Percentiles rank a stretch among this genome's conserved stretches.
Evolutionary conservation across 495 filamentous ascomycete species (phyloP).

Genomic region (Annulohypoxylon nitens): DNA sequence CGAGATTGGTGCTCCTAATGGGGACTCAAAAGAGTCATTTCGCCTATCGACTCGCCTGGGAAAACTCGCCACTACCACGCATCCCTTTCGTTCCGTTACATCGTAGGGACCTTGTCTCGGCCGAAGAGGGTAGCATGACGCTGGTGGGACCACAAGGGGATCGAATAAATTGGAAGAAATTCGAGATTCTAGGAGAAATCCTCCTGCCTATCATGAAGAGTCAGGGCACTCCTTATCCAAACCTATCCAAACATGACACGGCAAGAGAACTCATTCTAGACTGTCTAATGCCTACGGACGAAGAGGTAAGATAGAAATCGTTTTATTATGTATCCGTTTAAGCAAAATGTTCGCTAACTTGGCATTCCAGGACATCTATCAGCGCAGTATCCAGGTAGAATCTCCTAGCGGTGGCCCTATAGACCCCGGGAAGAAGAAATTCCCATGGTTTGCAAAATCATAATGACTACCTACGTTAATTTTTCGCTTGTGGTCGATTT

Average conservation of each 20-base stretch:
- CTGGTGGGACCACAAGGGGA: constrained; percentile 80
- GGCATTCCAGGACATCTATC: constrained; percentile 68
- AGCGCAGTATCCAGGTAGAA: constrained; percentile 70
- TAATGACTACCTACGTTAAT: constrained; percentile 23
- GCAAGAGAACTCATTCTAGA: constrained; percentile 80
- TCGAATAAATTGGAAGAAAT: constrained; percentile 97
- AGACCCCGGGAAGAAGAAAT: constrained; percentile 66
- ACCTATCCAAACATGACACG: constrained; percentile 73
- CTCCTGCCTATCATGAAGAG: constrained; percentile 90
- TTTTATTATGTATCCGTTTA: constrained; percentile 1
- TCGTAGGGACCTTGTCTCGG: constrained; percentile 87
- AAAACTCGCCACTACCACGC: constrained; percentile 87
- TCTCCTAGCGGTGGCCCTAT: constrained; percentile 52
- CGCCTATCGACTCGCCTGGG: constrained; percentile 95
- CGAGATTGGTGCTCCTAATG: constrained; percentile 92
- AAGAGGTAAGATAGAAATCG: constrained; percentile 63
- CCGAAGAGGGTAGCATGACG: constrained; percentile 91
- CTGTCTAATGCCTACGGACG: constrained; percentile 67
- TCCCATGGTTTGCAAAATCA: constrained; percentile 68
- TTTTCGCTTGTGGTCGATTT: constrained; percentile 1
- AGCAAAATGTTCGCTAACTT: constrained; percentile 44
- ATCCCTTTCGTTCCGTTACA: constrained; percentile 97
- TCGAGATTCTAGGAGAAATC: constrained; percentile 94
- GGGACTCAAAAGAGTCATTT: constrained; percentile 89
- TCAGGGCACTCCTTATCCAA: constrained; percentile 85